phyloP scores from a whole-genome alignment of 2,329 filamentous ascomycete genomes.

The Penicillium sp. region DNA sequence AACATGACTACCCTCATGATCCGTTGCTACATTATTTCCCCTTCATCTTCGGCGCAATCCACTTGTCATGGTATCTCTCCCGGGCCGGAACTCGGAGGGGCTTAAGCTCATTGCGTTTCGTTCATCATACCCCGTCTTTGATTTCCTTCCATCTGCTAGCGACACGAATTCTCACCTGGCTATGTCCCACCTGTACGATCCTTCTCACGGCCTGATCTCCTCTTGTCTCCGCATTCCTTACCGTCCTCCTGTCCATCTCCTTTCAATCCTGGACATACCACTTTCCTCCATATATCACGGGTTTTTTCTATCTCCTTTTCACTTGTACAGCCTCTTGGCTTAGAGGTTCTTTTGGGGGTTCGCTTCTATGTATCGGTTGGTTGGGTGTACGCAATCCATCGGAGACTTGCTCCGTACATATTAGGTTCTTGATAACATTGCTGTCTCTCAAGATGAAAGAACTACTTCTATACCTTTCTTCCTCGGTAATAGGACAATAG shows the following conservation, averaged over 20 bases:
- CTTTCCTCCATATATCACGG: conserved; percentile 14
- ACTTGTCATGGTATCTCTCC: conserved; percentile 12
- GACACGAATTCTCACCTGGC: conserved; percentile 11
- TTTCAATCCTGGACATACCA: conserved; percentile 19
- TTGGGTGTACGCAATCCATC: conserved; percentile 15
- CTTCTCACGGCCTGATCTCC: conserved; percentile 16
- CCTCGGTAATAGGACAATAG: too few species aligned
- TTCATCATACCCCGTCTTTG: conserved; percentile 20
- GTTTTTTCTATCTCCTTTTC: conserved; percentile 8
- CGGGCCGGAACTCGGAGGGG: conserved; percentile 20
- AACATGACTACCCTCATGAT: conserved; percentile 11
- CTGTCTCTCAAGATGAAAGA: too few species aligned
- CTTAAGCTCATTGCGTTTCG: conserved; percentile 1
- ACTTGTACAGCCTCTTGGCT: conserved; percentile 7
- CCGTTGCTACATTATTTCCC: conserved; percentile 3
- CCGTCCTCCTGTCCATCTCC: conserved; percentile 5
- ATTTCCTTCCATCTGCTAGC: conserved; percentile 12
- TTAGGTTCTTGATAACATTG: conserved; percentile 14
- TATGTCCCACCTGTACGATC: conserved; percentile 19
- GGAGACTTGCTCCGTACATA: conserved; percentile 9
- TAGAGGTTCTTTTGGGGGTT: conserved; percentile 6
- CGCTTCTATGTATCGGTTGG: conserved; percentile 7
- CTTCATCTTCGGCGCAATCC: conserved; percentile 9
- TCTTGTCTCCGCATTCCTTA: conserved; percentile 14
- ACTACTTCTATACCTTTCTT: too few species aligned